These are phyloP conservation scores for Citropsis articulata DNA, from an alignment of 345 rosid genomes.

Conservation along the genomic window DNA sequence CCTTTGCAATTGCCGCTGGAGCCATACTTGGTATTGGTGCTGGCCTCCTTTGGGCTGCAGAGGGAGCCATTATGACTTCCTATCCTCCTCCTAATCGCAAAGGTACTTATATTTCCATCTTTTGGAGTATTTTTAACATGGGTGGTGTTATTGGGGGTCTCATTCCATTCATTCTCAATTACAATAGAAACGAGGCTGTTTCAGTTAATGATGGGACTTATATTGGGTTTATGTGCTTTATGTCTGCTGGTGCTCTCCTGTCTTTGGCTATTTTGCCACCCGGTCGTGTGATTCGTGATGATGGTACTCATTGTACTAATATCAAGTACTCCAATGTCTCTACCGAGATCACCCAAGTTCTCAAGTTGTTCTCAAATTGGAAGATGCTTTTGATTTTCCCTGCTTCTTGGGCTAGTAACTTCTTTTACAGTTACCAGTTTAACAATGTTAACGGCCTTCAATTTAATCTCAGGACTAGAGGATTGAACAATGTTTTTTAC, in stretches of 20 bases:
- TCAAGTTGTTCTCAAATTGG: constrained; percentile 48
- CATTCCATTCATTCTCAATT: constrained; percentile 56
- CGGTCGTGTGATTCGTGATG: constrained; percentile 45
- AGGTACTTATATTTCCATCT: constrained; percentile 73
- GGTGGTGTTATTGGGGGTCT: constrained; percentile 78
- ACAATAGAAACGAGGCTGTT: constrained; percentile 47
- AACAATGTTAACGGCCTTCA: constrained; percentile 66
- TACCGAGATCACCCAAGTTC: constrained; percentile 39
- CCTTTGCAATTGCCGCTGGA: constrained; percentile 26
- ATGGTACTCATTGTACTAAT: constrained; percentile 53
- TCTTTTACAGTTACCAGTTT: constrained; percentile 82
- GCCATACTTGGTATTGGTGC: constrained; percentile 74
- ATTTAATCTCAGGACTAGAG: constrained; percentile 76
- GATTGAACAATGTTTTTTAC: constrained; percentile 81
- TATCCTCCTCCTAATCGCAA: constrained; percentile 80
- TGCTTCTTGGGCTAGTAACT: constrained; percentile 90
- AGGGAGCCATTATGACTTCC: constrained; percentile 96
- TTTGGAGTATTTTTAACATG: constrained; percentile 74
- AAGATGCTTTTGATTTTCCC: constrained; percentile 75
- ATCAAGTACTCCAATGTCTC: constrained; percentile 47
- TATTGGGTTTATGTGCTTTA: constrained; percentile 75
- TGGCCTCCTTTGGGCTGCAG: constrained; percentile 88
- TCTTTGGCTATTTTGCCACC: constrained; percentile 59
- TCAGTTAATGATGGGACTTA: constrained; percentile 76
- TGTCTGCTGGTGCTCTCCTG: constrained; percentile 56